These are phyloP conservation scores for Aspergillus avenaceus DNA, from an alignment of 495 filamentous ascomycete genomes.

Conservation along the genomic window DNA sequence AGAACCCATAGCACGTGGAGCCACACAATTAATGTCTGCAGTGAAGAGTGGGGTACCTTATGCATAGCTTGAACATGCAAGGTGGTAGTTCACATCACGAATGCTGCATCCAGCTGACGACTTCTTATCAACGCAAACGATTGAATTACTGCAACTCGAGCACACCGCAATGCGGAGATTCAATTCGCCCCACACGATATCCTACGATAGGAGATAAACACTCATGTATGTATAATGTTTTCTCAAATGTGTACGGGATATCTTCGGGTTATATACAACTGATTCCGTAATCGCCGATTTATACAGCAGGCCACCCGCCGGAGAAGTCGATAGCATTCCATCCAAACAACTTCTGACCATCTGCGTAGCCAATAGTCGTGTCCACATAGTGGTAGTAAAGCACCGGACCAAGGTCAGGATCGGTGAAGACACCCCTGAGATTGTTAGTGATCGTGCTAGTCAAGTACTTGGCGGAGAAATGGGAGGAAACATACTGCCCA, in stretches of 20 bases:
- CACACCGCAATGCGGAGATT: too few relatives aligned
- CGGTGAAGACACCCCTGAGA: conserved; percentile 41
- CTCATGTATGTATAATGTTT: not conserved
- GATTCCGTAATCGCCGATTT: not conserved
- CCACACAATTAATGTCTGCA: too few relatives aligned
- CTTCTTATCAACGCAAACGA: too few relatives aligned
- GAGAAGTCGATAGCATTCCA: conserved; percentile 64
- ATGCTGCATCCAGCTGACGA: too few relatives aligned
- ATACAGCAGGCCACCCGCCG: conserved; percentile 62
- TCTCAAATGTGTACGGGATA: not conserved
- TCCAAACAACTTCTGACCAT: conserved; percentile 63
- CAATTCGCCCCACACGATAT: too few relatives aligned
- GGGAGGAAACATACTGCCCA: conserved; percentile 42
- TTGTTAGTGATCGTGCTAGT: not conserved
- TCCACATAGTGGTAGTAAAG: conserved; percentile 74
- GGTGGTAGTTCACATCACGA: too few relatives aligned
- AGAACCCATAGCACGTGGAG: too few relatives aligned
- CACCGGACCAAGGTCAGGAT: conserved; percentile 47
- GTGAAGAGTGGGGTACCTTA: too few relatives aligned
- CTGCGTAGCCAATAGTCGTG: conserved; percentile 59
- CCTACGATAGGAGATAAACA: too few relatives aligned
- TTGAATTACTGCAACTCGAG: too few relatives aligned
- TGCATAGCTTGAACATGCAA: too few relatives aligned
- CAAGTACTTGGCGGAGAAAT: not conserved
- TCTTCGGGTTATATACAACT: too few relatives aligned